Percentiles rank a stretch among this genome's conserved stretches.
These are phyloP conservation scores for Talaromyces sp. DNA, from an alignment of 2,329 filamentous ascomycete genomes.

Conservation along the genomic window DNA sequence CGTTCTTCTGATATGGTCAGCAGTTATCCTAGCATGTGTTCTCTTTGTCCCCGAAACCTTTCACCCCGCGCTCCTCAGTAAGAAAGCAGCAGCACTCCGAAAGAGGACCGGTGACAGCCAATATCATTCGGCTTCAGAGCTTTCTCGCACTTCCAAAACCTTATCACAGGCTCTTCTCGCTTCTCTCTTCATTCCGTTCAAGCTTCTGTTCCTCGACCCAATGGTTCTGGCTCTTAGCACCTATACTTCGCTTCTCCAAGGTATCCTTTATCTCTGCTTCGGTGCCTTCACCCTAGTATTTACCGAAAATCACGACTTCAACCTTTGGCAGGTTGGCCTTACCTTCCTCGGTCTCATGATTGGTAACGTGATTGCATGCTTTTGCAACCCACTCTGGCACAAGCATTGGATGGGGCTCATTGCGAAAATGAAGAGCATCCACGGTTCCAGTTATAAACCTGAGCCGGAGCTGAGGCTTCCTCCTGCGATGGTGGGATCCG, in stretches of 20 bases:
- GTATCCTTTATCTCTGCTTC: conserved; percentile 85
- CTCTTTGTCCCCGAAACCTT: conserved; percentile 82
- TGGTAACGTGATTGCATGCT: conserved; percentile 42
- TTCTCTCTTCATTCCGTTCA: conserved; percentile 63
- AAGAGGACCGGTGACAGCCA: conserved; percentile 54
- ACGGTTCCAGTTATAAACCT: background rate
- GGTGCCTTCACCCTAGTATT: conserved; percentile 83
- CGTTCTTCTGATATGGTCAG: conserved; percentile 74
- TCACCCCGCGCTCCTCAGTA: conserved; percentile 52
- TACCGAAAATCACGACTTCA: conserved; percentile 65
- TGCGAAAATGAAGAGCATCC: background rate
- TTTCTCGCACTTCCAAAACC: too few relatives aligned
- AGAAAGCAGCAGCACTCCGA: conserved; percentile 52
- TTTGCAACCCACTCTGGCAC: conserved; percentile 42
- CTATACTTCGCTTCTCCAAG: conserved; percentile 75
- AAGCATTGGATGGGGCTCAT: conserved; percentile 14
- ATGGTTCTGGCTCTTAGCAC: conserved; percentile 81
- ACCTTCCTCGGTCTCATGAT: conserved; percentile 58
- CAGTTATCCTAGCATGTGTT: conserved; percentile 59
- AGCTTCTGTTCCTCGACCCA: conserved; percentile 73
- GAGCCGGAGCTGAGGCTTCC: conserved; percentile 41
- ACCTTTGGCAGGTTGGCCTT: conserved; percentile 69
- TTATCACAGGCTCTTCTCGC: conserved; percentile 53
- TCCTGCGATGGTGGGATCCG: conserved; percentile 60
- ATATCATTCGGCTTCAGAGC: too few relatives aligned